These are phyloP conservation scores for Beverwykella pulmonaria DNA, from an alignment of 495 filamentous ascomycete genomes.

Conservation along the genomic window DNA sequence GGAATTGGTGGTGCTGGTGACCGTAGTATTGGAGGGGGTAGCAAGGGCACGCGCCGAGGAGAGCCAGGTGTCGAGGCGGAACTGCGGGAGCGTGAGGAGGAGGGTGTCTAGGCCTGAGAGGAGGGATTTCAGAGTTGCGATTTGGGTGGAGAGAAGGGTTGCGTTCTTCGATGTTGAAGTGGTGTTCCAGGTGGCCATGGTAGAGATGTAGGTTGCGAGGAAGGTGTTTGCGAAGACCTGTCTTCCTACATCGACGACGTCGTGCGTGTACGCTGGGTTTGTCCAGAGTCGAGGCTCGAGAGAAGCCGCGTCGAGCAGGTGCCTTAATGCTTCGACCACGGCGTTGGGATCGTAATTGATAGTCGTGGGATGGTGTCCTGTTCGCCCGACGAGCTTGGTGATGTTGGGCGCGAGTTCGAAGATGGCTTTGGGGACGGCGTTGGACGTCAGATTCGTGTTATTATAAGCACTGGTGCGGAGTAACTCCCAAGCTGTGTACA, in stretches of 20 bases:
- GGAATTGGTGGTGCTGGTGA: conserved; percentile 1
- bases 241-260: conserved; percentile 57
- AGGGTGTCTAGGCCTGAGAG: conserved; percentile 51
- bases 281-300: conserved; percentile 49
- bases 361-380: conserved; percentile 50
- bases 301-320: conserved; percentile 48
- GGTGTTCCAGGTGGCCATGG: conserved; percentile 42
- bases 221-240: conserved; percentile 57
- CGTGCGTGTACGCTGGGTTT: conserved; percentile 53
- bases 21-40: conserved; percentile 19
- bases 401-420: conserved; percentile 51
- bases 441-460: conserved; percentile 53
- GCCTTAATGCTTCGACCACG: conserved; percentile 50
- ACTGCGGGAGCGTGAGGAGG: conserved; percentile 52
- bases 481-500: conserved; percentile 55
- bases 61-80: conserved; percentile 53
- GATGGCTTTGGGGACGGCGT: conserved; percentile 54
- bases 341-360: conserved; percentile 51
- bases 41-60: conserved; percentile 48
- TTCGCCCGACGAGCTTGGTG: conserved; percentile 46
- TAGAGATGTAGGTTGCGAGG: conserved; percentile 44
- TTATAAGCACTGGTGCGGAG: conserved; percentile 55
- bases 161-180: conserved; percentile 44
- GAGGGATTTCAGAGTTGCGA: conserved; percentile 39
- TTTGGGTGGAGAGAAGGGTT: conserved; percentile 39